phyloP scores from a whole-genome alignment of 768 basidiomycete species.

The Podaxis sp. region DNA sequence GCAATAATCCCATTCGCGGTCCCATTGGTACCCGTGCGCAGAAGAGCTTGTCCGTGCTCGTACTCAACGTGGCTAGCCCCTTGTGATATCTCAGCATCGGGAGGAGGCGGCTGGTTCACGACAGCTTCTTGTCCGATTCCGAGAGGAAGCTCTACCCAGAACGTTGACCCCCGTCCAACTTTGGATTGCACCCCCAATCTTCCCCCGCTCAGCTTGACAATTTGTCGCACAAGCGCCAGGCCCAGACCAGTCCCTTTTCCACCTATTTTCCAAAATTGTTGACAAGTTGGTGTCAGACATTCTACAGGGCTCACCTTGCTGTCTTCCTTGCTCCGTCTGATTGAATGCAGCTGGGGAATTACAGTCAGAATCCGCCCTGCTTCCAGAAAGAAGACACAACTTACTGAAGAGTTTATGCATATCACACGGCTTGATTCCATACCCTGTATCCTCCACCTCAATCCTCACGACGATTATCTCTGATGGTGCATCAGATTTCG shows the following conservation, averaged over 20 bases:
- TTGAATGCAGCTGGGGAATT: slow-evolving; percentile 61
- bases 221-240: slow-evolving; percentile 74
- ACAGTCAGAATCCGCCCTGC: background rate
- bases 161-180: slow-evolving; percentile 72
- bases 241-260: slow-evolving; percentile 76
- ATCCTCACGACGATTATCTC: slow-evolving; percentile 82
- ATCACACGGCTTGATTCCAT: slow-evolving; percentile 52
- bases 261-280: slow-evolving; percentile 26
- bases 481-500: slow-evolving; percentile 19
- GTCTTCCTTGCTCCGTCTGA: slow-evolving; percentile 74
- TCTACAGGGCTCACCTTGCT: slow-evolving; percentile 45
- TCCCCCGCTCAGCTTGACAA: slow-evolving; percentile 74
- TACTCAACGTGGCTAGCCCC: slow-evolving; percentile 7
- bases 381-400: slow-evolving; percentile 22
- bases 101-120: slow-evolving; percentile 19
- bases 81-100: background rate
- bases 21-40: background rate
- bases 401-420: slow-evolving; percentile 74
- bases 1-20: background rate
- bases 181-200: slow-evolving; percentile 69
- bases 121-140: slow-evolving; percentile 64
- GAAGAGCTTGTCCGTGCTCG: slow-evolving; percentile 6
- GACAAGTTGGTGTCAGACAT: background rate
- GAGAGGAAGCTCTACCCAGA: slow-evolving; percentile 86
- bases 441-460: slow-evolving; percentile 77